Conservation (phyloP, 1,284 basidiomycete species). For the Cutaneotrichosporon sp. region DNA sequence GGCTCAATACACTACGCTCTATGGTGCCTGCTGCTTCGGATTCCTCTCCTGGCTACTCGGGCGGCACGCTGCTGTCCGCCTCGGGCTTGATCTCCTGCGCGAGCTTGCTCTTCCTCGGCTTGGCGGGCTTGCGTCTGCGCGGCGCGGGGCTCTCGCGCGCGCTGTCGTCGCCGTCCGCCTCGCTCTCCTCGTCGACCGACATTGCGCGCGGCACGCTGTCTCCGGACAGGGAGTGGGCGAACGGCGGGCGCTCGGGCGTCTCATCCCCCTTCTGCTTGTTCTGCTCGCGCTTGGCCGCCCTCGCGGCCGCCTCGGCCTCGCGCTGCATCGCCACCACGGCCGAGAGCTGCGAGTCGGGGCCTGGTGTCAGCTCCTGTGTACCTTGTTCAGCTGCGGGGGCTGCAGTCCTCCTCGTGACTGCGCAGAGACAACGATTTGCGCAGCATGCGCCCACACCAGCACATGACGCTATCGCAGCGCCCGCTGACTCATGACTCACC, state of each 20-base stretch:
- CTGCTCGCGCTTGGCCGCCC: constrained; percentile 26
- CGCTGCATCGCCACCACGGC: constrained; percentile 38
- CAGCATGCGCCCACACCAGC: background rate
- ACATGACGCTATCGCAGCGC: background rate
- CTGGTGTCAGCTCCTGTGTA: constrained; percentile 24
- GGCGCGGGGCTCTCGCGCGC: constrained; percentile 16
- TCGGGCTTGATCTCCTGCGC: constrained; percentile 43
- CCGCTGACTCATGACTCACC: constrained; percentile 38
- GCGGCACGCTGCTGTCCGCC: constrained; percentile 5
- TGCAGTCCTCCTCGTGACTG: no score
- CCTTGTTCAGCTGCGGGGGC: no score
- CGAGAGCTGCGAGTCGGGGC: constrained; percentile 42
- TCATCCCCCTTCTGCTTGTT: constrained; percentile 15
- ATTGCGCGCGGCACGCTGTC: constrained; percentile 23
- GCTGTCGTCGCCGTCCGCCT: constrained; percentile 32
- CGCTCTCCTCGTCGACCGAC: constrained; percentile 20
- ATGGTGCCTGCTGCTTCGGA: background rate
- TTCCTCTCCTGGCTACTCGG: background rate
- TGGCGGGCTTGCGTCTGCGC: constrained; percentile 15
- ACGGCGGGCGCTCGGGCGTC: constrained; percentile 22
- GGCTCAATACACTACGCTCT: no score
- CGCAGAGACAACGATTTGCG: background rate
- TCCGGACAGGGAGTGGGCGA: constrained; percentile 17
- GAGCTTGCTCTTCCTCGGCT: constrained; percentile 45
- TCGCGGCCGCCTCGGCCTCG: constrained; percentile 37